These are phyloP conservation scores for Beauveria sp. DNA, from an alignment of 2,329 filamentous ascomycete species.

Conservation along the genomic window DNA sequence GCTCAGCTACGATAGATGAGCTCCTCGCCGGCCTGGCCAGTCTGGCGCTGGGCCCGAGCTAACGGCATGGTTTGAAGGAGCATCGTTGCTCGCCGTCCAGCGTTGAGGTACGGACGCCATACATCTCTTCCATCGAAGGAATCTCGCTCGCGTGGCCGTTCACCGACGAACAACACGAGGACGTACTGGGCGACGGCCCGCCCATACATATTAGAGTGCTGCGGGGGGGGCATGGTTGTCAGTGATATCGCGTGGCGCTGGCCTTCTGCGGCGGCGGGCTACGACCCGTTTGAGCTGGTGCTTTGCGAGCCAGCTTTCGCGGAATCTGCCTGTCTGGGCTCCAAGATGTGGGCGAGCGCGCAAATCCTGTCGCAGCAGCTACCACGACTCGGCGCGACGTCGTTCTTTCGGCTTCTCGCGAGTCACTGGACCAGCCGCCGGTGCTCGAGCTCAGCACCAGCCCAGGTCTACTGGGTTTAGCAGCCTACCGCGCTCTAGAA, in stretches of 20 bases:
- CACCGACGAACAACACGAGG: slow-evolving; percentile 57
- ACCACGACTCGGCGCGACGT: slow-evolving; percentile 31
- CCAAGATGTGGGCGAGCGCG: slow-evolving; percentile 94
- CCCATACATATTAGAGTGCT: slow-evolving; percentile 72
- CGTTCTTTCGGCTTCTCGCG: slow-evolving; percentile 38
- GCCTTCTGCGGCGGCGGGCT: slow-evolving; percentile 35
- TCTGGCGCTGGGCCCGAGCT: slow-evolving; percentile 55
- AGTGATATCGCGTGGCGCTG: slow-evolving; percentile 48
- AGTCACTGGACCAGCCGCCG: slow-evolving; percentile 24
- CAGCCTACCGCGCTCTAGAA: slow-evolving; percentile 66
- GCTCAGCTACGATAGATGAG: slow-evolving; percentile 51
- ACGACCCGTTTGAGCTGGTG: slow-evolving; percentile 51
- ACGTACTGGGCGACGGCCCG: slow-evolving; percentile 72
- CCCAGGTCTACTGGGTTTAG: slow-evolving; percentile 83
- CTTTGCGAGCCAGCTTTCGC: slow-evolving; percentile 84
- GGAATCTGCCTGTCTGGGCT: slow-evolving; percentile 69
- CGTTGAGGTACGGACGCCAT: slow-evolving; percentile 48
- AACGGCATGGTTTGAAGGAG: not conserved
- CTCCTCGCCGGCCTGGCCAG: slow-evolving; percentile 59
- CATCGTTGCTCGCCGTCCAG: slow-evolving; percentile 30
- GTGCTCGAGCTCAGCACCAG: slow-evolving; percentile 80
- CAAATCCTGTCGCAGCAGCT: slow-evolving; percentile 76
- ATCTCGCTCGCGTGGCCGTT: slow-evolving; percentile 62
- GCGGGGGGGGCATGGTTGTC: slow-evolving; percentile 57
- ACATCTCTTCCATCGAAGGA: slow-evolving; percentile 62